These are phyloP conservation scores for Chlorella sp. DNA, from an alignment of 139 green algal species.

Conservation along the genomic window DNA sequence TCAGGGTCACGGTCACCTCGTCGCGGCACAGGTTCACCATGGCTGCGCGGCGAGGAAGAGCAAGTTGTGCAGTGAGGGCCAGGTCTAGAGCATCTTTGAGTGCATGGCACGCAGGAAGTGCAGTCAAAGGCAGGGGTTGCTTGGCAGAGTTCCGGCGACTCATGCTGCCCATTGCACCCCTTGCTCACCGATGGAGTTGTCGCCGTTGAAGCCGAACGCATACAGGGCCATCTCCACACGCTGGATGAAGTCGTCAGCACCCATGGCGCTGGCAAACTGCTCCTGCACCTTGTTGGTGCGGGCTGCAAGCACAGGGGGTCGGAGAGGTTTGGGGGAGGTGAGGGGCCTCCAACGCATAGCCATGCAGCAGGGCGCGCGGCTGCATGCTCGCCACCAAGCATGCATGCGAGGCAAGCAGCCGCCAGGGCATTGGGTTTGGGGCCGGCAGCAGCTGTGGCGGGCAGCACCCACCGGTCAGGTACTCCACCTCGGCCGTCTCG, in stretches of 20 bases:
- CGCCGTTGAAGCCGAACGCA: conserved; percentile 72
- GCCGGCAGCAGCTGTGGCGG: too few relatives aligned
- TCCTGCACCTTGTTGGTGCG: neutral
- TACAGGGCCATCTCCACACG: conserved; percentile 77
- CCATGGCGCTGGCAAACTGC: conserved; percentile 71
- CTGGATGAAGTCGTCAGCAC: conserved; percentile 85
- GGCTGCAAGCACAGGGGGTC: neutral
- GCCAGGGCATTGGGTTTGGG: too few relatives aligned
- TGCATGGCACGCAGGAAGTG: too few relatives aligned
- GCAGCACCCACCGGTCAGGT: neutral
- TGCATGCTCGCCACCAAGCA: too few relatives aligned
- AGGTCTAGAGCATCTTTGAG: too few relatives aligned
- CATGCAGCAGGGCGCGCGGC: too few relatives aligned
- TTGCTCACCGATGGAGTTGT: conserved; percentile 24
- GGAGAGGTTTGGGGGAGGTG: neutral
- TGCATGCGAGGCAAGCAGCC: too few relatives aligned
- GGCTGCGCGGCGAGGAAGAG: neutral
- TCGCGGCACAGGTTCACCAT: too few relatives aligned
- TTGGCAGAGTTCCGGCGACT: neutral
- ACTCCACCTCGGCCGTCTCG: neutral
- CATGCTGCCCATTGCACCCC: too few relatives aligned
- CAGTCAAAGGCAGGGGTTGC: too few relatives aligned
- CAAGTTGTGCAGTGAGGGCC: neutral
- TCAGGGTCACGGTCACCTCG: too few relatives aligned
- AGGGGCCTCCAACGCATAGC: too few relatives aligned